These are phyloP conservation scores for Trichoderma koningiopsis DNA, from an alignment of 2,329 filamentous ascomycete genomes.

Conservation along the genomic window DNA sequence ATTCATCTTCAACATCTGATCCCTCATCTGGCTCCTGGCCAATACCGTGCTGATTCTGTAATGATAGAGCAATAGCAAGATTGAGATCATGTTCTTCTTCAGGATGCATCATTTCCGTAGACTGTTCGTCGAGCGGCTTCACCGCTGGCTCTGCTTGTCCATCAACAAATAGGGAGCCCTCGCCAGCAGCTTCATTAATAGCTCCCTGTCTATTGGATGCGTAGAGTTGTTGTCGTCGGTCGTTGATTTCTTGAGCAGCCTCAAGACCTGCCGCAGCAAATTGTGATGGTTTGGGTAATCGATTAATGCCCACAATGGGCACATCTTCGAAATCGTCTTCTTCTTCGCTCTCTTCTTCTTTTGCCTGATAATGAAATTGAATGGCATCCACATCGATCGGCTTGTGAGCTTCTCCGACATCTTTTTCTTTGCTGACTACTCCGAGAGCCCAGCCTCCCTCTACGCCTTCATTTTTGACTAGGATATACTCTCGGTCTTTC, in stretches of 20 bases:
- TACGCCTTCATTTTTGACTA: conserved; percentile 92
- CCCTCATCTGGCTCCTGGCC: conserved; percentile 40
- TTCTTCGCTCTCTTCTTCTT: conserved; percentile 64
- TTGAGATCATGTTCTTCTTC: conserved; percentile 66
- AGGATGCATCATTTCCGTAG: conserved; percentile 42
- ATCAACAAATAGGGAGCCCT: conserved; percentile 54
- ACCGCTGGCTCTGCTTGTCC: conserved; percentile 31
- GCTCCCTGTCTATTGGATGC: conserved; percentile 24
- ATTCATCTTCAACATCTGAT: conserved; percentile 54
- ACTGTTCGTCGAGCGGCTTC: conserved; percentile 33
- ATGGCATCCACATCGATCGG: conserved; percentile 87
- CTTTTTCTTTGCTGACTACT: conserved; percentile 83
- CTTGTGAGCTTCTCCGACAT: conserved; percentile 76
- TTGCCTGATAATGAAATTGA: conserved; percentile 57
- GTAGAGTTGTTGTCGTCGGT: conserved; percentile 36
- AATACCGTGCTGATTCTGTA: conserved; percentile 63
- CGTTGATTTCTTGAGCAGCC: conserved; percentile 33
- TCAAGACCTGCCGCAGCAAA: conserved; percentile 32
- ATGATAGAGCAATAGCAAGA: conserved; percentile 80
- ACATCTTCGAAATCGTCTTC: conserved; percentile 90
- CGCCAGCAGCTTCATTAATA: conserved; percentile 42
- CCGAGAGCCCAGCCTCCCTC: conserved; percentile 96
- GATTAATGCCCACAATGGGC: conserved; percentile 85
- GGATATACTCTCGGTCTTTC: conserved; percentile 87
- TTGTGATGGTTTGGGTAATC: conserved; percentile 65